Evolutionary conservation across 208 protist genomes (phyloP), one percentile per base, ranked within the genome.

Genomic region (Leishmania gerbilli): DNA sequence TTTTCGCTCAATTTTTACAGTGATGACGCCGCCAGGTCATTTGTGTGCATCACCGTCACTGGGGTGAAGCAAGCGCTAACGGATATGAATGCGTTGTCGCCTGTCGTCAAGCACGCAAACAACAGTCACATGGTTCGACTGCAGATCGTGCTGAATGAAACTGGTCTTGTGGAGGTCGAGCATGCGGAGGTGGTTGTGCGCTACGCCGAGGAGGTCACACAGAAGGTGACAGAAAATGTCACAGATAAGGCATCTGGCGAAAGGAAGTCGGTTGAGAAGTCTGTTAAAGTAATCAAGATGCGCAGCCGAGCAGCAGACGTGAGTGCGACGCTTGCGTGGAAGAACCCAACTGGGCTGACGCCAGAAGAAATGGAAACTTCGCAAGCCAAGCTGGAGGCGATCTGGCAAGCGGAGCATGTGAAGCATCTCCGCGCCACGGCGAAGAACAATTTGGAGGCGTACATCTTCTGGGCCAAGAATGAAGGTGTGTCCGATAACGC

Each of bases 371-470:
- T 72, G 51, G 34, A 68, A 9, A 40, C 86, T 2, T 91, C 87
- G 9, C 81, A 77, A 42, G 68, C 64, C 42, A 95, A 90, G 77
- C 78, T 98, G 37, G 15, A 67, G 19, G 37, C 81, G 9, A 85
- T 96, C 40, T 86, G 91, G 69, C 79, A 87, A 21, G 74, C 90
- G n/a, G 95, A 96, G 76, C 74, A 88, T 45, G 76, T 76, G n/a
- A 95, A 94, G 79, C 88, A 89, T 27, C 84, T 91, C 34, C 79
- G 87, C 42, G 85, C 91, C 19, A 80, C 80, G 31, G 88, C 93
- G 13, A 96, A 95, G 75, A 98, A 98, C 82, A 90, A 96, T 67
- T 80, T 98, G n/a, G 92, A 96, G 80, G 69, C 88, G 5, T 98
- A 90, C 80, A 76, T 98, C 17, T 94, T 95, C 74, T 96, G 91